A percentile compares a stretch with the other conserved stretches of the same genome.
Evolutionary conservation across 306 rosid genomes (phyloP).

Genomic region (Casuarina equisetifolia): DNA sequence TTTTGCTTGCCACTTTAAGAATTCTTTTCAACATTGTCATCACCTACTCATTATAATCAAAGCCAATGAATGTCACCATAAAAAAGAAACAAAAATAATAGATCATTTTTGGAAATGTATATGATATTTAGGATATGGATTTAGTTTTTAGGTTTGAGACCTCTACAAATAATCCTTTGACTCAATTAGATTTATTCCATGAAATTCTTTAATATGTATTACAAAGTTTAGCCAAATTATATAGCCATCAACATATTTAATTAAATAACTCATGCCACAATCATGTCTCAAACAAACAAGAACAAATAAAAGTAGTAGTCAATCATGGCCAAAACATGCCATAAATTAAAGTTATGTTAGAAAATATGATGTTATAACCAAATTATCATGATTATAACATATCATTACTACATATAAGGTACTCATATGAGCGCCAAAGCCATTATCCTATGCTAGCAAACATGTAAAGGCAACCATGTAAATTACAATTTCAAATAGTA

Average conservation of each 20-base stretch:
- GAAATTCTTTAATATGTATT: neutral
- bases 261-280: neutral
- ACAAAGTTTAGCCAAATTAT: neutral
- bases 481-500: neutral
- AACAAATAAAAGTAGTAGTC: neutral
- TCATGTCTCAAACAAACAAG: neutral
- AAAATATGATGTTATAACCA: slow-evolving; percentile 2
- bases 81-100: neutral
- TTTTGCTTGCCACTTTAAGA: slow-evolving; percentile 59
- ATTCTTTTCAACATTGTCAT: slow-evolving; percentile 71
- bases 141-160: neutral
- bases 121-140: neutral
- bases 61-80: neutral
- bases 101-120: neutral
- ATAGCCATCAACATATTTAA: neutral
- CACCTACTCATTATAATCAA: slow-evolving; percentile 46
- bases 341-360: neutral
- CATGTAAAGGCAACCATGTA: neutral
- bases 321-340: neutral
- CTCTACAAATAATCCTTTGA: neutral
- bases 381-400: neutral
- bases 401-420: neutral
- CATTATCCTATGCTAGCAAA: neutral
- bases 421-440: neutral
- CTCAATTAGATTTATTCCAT: neutral